These are phyloP conservation scores for Tuber umbilicatum DNA, from an alignment of 495 filamentous ascomycete species.

Conservation along the genomic window DNA sequence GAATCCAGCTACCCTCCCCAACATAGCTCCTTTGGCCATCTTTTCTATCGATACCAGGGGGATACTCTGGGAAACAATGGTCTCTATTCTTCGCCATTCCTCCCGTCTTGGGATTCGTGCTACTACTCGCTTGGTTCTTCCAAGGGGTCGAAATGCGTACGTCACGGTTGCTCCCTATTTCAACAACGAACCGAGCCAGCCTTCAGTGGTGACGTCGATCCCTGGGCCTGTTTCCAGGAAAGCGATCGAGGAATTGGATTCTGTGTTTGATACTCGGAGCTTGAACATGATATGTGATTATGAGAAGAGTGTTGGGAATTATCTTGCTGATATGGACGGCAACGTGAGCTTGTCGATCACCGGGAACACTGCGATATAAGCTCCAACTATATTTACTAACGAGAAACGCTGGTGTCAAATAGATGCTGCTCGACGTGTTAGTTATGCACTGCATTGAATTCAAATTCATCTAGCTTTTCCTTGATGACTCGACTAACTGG, in stretches of 20 bases:
- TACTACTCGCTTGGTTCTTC: constrained; percentile 9
- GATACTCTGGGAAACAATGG: constrained; percentile 16
- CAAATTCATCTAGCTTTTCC: constrained; percentile 4
- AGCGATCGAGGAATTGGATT: constrained; percentile 64
- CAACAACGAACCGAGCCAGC: constrained; percentile 67
- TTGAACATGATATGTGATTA: constrained; percentile 91
- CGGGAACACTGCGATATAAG: constrained; percentile 11
- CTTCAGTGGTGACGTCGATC: constrained; percentile 64
- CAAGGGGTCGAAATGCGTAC: constrained; percentile 22
- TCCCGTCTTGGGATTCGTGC: constrained; percentile 17
- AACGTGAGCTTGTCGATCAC: constrained; percentile 48
- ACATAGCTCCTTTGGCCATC: not conserved
- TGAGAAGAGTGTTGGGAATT: constrained; percentile 62
- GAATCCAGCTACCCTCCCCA: not conserved
- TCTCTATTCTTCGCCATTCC: constrained; percentile 28
- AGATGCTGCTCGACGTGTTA: constrained; percentile 64
- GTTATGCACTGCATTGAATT: constrained; percentile 40
- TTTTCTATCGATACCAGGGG: not conserved
- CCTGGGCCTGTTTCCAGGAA: constrained; percentile 73
- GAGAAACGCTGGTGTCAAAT: constrained; percentile 44
- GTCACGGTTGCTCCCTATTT: constrained; percentile 50
- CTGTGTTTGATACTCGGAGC: constrained; percentile 88
- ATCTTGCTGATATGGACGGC: constrained; percentile 84
- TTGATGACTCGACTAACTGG: not conserved
- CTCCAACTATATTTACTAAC: constrained; percentile 43